Conservation (phyloP, 139 green algal genomes). For the Penium margaritaceum region DNA sequence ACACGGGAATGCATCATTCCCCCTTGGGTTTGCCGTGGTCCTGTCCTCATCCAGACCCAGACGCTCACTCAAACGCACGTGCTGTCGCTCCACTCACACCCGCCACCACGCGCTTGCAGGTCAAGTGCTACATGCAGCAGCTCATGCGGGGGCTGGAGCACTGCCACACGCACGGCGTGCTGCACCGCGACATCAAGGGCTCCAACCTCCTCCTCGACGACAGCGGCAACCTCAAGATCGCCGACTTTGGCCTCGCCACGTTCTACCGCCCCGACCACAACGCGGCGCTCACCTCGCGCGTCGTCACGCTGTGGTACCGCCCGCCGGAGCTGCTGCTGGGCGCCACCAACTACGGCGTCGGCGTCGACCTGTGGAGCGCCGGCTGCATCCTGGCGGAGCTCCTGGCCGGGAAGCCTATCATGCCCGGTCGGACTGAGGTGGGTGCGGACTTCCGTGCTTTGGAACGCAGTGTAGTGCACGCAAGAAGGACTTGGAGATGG, state of each 20-base stretch:
- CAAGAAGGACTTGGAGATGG: too few relatives aligned
- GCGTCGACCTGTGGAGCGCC: slow-evolving; percentile 94
- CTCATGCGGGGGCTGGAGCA: slow-evolving; percentile 37
- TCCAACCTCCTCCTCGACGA: slow-evolving; percentile 50
- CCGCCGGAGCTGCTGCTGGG: slow-evolving; percentile 93
- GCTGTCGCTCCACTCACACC: too few relatives aligned
- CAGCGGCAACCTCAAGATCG: slow-evolving; percentile 46
- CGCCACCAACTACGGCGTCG: slow-evolving; percentile 80
- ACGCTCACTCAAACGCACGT: too few relatives aligned
- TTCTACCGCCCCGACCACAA: slow-evolving; percentile 43
- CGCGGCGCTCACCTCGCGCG: slow-evolving; percentile 53
- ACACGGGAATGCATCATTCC: too few relatives aligned
- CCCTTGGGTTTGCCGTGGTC: too few relatives aligned
- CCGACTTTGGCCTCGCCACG: slow-evolving; percentile 50
- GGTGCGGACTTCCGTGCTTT: too few relatives aligned
- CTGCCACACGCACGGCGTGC: slow-evolving; percentile 42
- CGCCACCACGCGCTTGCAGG: background rate
- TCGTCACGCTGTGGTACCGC: slow-evolving; percentile 95
- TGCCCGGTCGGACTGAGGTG: slow-evolving; percentile 49
- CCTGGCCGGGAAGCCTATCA: slow-evolving; percentile 50
- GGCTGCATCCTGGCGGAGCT: slow-evolving; percentile 58
- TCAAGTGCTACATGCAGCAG: slow-evolving; percentile 48
- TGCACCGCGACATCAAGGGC: slow-evolving; percentile 53
- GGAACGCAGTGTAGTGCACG: too few relatives aligned
- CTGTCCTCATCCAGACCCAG: too few relatives aligned